Base-by-base conservation (phyloP, 208 protist genomes). In the Zelonia costaricensis region DNA sequence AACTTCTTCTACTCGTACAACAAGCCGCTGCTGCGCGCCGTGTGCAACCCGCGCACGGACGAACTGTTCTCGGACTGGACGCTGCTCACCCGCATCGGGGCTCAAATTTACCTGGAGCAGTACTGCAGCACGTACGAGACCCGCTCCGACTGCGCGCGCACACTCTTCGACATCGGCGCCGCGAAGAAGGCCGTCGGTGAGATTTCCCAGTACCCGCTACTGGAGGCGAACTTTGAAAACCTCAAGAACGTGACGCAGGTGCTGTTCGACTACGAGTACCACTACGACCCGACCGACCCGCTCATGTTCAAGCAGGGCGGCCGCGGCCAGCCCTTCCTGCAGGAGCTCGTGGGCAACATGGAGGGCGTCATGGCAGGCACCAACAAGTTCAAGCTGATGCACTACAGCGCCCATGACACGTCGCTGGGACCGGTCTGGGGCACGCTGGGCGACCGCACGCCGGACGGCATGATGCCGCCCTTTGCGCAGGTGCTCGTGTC, bases 381-480 rank as follows among this genome's bases (percentile, higher is more conserved):
- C 3, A 78, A 64, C 43, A 70, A 1, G 22, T 86, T 64, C 57
- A 85, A 78, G 67, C 46, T 88, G 47, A 78, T 78, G 63, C 74
- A 88, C 54, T 88, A 88, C 78, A 83, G 75, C 53, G 70, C 74
- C 13, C 78, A 86, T 54, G 78, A 88, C 61, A 82, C 69, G 3
- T 75, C 75, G 7, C 44, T 88, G 23, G 58, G 49, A 3, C 69
- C 68, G 28, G 22, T 86, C n/a, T 67, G 69, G 53, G 68, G 58
- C 36, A 84, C 82, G 10, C 71, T 88, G 22, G 69, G 80, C 47
- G 81, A 92, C 57, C 33, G 54, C n/a, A 62, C 64, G 6, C 38
- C 67, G 25, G 45, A 49, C 9, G 78, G 45, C n/a, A 70, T 88
- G 67, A 40, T 86, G 55, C 85, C 85, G 18, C 81, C 75, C 8